Conservation (phyloP, 345 rosid genomes). For the Citrus unshiu region DNA sequence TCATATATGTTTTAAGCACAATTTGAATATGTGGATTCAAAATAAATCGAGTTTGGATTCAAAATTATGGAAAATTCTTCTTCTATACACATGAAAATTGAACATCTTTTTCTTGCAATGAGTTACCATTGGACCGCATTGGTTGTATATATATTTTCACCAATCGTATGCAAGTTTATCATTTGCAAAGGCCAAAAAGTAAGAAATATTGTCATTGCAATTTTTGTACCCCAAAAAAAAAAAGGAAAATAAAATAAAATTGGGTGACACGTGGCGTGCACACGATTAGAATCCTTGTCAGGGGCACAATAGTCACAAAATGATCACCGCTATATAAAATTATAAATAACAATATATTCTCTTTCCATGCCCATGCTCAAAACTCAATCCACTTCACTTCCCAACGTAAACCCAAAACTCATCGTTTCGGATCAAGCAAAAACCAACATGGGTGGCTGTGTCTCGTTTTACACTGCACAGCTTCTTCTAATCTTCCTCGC, state of each 20-base stretch:
- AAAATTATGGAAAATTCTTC: too few species aligned
- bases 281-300: background rate
- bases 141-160: background rate
- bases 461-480: background rate
- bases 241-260: too few species aligned
- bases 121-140: background rate
- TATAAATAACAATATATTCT: background rate
- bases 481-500: slow-evolving; percentile 24
- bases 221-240: too few species aligned
- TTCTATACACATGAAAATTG: too few species aligned
- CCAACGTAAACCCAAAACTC: background rate
- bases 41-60: too few species aligned
- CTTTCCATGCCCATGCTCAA: background rate
- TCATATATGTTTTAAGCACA: too few species aligned
- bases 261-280: background rate
- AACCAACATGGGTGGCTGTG: background rate
- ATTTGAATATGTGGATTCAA: too few species aligned
- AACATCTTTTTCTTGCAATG: background rate
- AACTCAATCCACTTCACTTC: background rate
- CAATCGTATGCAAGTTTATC: too few species aligned
- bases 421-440: background rate
- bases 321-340: slow-evolving; percentile 10
- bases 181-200: too few species aligned
- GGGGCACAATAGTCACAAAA: slow-evolving; percentile 34
- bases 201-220: too few species aligned